Conservation (phyloP, 495 filamentous ascomycete species). For the Staphylotrichum tortipilum region DNA sequence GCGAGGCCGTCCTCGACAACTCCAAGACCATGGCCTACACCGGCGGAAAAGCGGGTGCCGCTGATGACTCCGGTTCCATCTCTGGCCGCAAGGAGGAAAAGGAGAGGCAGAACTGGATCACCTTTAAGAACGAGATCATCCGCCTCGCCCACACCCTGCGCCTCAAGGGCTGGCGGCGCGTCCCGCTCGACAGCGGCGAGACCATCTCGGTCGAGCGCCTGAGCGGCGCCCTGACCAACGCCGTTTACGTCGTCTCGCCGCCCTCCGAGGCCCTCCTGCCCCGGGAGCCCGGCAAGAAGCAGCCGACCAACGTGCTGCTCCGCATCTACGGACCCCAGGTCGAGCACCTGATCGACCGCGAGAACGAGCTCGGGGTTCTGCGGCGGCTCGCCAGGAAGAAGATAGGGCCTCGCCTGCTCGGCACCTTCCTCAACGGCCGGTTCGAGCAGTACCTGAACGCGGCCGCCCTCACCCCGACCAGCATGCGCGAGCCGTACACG, state of each 20-base stretch:
- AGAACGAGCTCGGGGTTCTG: slow-evolving; percentile 81
- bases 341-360: slow-evolving; percentile 88
- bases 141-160: slow-evolving; percentile 80
- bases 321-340: slow-evolving; percentile 94
- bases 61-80: slow-evolving; percentile 37
- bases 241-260: slow-evolving; percentile 86
- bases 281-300: slow-evolving; percentile 27
- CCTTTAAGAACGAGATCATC: slow-evolving; percentile 86
- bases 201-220: slow-evolving; percentile 71
- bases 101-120: slow-evolving; percentile 63
- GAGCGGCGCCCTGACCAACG: slow-evolving; percentile 91
- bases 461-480: slow-evolving; percentile 61
- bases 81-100: slow-evolving; percentile 42
- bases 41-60: slow-evolving; percentile 46
- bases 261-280: slow-evolving; percentile 48
- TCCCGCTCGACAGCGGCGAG: slow-evolving; percentile 58
- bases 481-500: slow-evolving; percentile 72
- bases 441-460: slow-evolving; percentile 93
- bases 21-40: slow-evolving; percentile 73
- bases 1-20: slow-evolving; percentile 77
- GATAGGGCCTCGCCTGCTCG: slow-evolving; percentile 87
- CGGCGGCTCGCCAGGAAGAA: slow-evolving; percentile 78
- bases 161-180: slow-evolving; percentile 80
- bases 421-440: slow-evolving; percentile 90
- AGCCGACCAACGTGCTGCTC: slow-evolving; percentile 65